phyloP scores from a whole-genome alignment of 371 early-diverging fungal species.

The Actinomortierella wolfii region DNA sequence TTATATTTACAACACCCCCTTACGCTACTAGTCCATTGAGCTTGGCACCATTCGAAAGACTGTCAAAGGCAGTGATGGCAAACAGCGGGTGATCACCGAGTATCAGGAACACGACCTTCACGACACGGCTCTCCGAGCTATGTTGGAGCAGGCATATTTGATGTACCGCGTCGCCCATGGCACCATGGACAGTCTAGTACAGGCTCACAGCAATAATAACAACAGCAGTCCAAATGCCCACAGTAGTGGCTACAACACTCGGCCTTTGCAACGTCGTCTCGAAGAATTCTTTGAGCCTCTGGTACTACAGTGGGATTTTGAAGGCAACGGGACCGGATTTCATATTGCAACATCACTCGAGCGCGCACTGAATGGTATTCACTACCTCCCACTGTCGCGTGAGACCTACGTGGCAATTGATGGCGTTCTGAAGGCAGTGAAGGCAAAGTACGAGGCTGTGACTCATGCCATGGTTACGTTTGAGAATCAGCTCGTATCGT shows the following conservation, averaged over 20 bases:
- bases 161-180: slow-evolving; percentile 60
- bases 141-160: slow-evolving; percentile 62
- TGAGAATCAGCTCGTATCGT: slow-evolving; percentile 45
- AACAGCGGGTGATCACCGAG: slow-evolving; percentile 59
- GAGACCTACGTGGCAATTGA: slow-evolving; percentile 43
- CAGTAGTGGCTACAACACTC: slow-evolving; percentile 47
- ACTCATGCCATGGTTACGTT: slow-evolving; percentile 44
- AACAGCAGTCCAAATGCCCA: slow-evolving; percentile 43
- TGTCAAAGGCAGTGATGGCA: slow-evolving; percentile 61
- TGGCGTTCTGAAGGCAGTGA: slow-evolving; percentile 44
- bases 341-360: slow-evolving; percentile 54
- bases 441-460: slow-evolving; percentile 22
- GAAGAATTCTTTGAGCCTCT: slow-evolving; percentile 70
- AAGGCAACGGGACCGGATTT: slow-evolving; percentile 52
- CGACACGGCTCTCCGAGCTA: slow-evolving; percentile 57
- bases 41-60: slow-evolving; percentile 56
- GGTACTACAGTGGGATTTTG: slow-evolving; percentile 72
- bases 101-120: slow-evolving; percentile 65
- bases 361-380: slow-evolving; percentile 47
- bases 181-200: slow-evolving; percentile 22
- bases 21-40: slow-evolving; percentile 59
- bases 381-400: slow-evolving; percentile 52
- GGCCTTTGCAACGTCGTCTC: slow-evolving; percentile 50
- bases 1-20: background rate
- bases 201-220: background rate